phyloP scores from a whole-genome alignment of 371 early-diverging fungal genomes.

The Dinochytrium kinnereticum region DNA sequence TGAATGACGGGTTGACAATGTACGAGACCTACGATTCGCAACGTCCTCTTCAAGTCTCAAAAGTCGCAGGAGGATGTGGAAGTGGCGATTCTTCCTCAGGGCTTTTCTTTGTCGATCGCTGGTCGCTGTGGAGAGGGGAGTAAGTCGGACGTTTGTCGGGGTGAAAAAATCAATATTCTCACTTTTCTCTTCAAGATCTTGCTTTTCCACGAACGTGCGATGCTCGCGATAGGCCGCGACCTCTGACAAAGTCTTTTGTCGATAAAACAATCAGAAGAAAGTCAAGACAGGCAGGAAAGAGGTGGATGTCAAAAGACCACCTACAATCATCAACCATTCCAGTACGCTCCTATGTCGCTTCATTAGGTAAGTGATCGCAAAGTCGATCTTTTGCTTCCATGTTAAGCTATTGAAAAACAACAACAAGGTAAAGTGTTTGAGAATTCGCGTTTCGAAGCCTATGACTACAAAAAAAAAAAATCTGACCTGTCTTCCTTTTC shows the following conservation, averaged over 20 bases:
- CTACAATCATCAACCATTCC: constrained; percentile 41
- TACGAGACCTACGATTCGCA: neutral
- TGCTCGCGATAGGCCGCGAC: constrained; percentile 12
- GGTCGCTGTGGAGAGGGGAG: neutral
- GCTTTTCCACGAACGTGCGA: constrained; percentile 17
- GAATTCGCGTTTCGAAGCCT: neutral
- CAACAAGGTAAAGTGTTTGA: neutral
- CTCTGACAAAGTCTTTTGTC: constrained; percentile 19
- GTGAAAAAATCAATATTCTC: neutral
- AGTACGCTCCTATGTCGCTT: constrained; percentile 26
- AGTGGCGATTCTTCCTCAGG: constrained; percentile 4
- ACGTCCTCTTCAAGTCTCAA: constrained; percentile 2
- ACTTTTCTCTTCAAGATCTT: constrained; percentile 21
- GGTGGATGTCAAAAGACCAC: neutral
- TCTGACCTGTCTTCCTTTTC: constrained; percentile 1
- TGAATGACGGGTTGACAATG: neutral
- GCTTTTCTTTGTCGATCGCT: constrained; percentile 9
- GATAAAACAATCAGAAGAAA: neutral
- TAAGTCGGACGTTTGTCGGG: too few species aligned
- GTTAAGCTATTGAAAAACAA: constrained; percentile 24
- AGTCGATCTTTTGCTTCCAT: constrained; percentile 40
- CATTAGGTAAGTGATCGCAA: constrained; percentile 35
- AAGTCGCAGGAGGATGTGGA: constrained; percentile 28
- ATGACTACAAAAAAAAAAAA: neutral
- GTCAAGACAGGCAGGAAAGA: too few species aligned